Conservation (phyloP, 2,329 filamentous ascomycete species). For the Knufia fluminis region DNA sequence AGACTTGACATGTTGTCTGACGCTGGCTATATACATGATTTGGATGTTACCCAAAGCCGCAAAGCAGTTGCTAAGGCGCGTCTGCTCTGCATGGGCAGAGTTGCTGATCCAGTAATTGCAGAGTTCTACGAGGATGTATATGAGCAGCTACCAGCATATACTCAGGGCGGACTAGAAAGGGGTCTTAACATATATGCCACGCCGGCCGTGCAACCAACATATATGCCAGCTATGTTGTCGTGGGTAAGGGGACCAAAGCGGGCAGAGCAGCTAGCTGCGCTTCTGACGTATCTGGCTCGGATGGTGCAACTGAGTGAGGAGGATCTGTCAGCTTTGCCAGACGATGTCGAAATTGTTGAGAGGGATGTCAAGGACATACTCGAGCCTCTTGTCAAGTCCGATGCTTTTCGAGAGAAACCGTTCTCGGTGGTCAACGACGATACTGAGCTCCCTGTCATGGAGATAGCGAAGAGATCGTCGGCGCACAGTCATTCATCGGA, state of each 20-base stretch:
- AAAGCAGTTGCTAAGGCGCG: constrained; percentile 28
- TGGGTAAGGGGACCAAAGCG: constrained; percentile 15
- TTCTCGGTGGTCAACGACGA: not conserved
- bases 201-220: constrained; percentile 30
- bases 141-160: constrained; percentile 15
- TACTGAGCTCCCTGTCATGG: not conserved
- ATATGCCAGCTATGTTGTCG: constrained; percentile 29
- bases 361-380: not conserved
- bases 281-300: not conserved
- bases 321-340: not conserved
- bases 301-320: not conserved
- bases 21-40: constrained; percentile 18
- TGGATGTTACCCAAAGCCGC: constrained; percentile 17
- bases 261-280: not conserved
- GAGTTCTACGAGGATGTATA: constrained; percentile 23
- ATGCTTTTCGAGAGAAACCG: not conserved
- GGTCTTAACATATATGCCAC: constrained; percentile 29
- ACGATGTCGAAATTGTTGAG: not conserved
- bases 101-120: constrained; percentile 23
- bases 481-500: too few relatives aligned
- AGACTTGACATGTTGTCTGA: constrained; percentile 22
- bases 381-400: not conserved
- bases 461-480: not conserved
- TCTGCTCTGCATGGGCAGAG: constrained; percentile 30
- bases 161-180: constrained; percentile 20